Evolutionary conservation across 441 rosid species (phyloP).

Genomic region (Euphorbia corollata): DNA sequence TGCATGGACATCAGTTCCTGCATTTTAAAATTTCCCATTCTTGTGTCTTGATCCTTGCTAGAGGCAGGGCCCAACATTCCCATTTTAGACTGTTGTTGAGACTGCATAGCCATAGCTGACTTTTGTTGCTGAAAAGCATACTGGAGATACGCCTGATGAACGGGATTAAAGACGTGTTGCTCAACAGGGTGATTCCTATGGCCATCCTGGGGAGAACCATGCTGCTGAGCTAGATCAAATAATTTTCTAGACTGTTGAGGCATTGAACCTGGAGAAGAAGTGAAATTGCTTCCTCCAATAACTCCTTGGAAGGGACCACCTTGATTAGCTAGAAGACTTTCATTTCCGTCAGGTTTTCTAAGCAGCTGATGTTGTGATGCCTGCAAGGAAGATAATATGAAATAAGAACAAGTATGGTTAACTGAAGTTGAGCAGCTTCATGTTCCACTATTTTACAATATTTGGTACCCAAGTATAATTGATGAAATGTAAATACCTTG

Average conservation of each 20-base stretch:
- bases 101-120: conserved; percentile 31
- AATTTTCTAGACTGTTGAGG: conserved; percentile 81
- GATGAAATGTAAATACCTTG: neutral
- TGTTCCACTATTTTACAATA: neutral
- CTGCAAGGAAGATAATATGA: conserved; percentile 29
- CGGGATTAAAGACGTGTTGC: conserved; percentile 66
- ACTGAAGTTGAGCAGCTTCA: neutral
- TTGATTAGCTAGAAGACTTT: conserved; percentile 68
- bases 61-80: conserved; percentile 48
- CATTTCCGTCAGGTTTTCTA: conserved; percentile 77
- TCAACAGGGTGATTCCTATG: conserved; percentile 60
- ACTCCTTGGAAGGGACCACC: conserved; percentile 65
- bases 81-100: conserved; percentile 67
- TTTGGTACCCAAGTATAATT: neutral
- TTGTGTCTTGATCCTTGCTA: conserved; percentile 65
- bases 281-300: conserved; percentile 15
- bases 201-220: conserved; percentile 59
- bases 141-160: conserved; percentile 85
- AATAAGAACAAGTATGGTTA: neutral
- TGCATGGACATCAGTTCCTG: conserved; percentile 77
- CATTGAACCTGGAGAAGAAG: conserved; percentile 38
- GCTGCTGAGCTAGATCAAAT: conserved; percentile 69
- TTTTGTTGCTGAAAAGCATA: conserved; percentile 76
- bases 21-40: conserved; percentile 66
- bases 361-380: conserved; percentile 59